phyloP scores from a whole-genome alignment of 345 rosid species.

The Eucalyptus guilfoylei region DNA sequence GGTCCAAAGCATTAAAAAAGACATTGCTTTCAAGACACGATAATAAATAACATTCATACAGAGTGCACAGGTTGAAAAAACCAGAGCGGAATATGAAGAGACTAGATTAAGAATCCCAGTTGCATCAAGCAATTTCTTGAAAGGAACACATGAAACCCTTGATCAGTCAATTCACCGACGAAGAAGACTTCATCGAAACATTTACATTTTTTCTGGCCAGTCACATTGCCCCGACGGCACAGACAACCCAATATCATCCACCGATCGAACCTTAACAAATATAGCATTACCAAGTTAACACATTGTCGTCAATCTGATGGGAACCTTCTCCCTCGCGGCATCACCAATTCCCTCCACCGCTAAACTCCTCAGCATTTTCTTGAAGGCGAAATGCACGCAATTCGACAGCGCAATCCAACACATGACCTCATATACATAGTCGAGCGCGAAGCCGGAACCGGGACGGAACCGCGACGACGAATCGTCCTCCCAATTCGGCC shows the following conservation, averaged over 20 bases:
- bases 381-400: conserved; percentile 80
- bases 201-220: background rate
- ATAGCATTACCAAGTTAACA: conserved; percentile 7
- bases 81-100: background rate
- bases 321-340: conserved; percentile 48
- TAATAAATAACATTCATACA: background rate
- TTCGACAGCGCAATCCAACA: conserved; percentile 86
- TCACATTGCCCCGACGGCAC: background rate
- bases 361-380: conserved; percentile 45
- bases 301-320: conserved; percentile 32
- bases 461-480: conserved; percentile 42
- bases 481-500: conserved; percentile 55
- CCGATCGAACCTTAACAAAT: background rate
- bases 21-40: background rate
- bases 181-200: background rate
- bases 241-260: background rate
- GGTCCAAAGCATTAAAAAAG: background rate
- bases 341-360: conserved; percentile 14
- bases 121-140: background rate
- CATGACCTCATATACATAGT: conserved; percentile 83
- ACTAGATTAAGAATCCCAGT: background rate
- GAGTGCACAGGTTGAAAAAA: background rate
- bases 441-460: conserved; percentile 27
- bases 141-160: background rate
- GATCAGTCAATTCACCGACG: background rate